Evolutionary conservation across 1,284 basidiomycete genomes (phyloP), one percentile per base, ranked within the genome.

Genomic region (Somion occarium): DNA sequence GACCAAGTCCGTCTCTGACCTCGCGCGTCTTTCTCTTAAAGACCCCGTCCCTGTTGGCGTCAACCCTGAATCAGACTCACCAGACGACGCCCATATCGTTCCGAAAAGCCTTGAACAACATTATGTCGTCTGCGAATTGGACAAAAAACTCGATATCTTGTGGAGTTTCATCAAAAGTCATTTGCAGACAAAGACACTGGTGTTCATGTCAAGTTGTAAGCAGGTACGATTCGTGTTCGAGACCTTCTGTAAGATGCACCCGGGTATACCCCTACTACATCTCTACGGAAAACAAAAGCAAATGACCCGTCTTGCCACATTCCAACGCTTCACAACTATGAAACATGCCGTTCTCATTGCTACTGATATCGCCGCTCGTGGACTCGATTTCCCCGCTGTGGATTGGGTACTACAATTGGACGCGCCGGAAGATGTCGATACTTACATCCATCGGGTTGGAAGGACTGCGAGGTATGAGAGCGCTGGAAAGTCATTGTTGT

Each of bases 371-470:
- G 96, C 97, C 23, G 94, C 96, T 2, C 85, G 97, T 51, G 96
- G 96, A 12, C 78, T 99, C 53, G 97, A 99, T 70, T 99, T 99
- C 67, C 95, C 97, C 2, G 82, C 91, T 0, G 88, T 99, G 23
- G 93, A 98, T 68, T 99, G 97, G 96, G 96, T 99, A 11, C 69
- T 99, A 30, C 97, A 99, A 68, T 75, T 95, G n/a, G 96, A 99
- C 68, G 93, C 91, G 22, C 96, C 96, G 0, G 96, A 99, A 69
- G 95, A 98, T 64, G 91, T 88, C n/a, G 95, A 97, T 54, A 98
- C 93, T 11, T 99, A 99, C 68, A 93, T 99, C 44, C 96, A 99
- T 68, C 85, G 96, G 22, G 96, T 99, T 1, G 96, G 96, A 1
- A 78, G 96, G 48, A 99, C 96, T 7, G 97, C 96, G 34, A 78